Base-by-base conservation (phyloP, 129 eudicot species). In the Artemisia tridentata region DNA sequence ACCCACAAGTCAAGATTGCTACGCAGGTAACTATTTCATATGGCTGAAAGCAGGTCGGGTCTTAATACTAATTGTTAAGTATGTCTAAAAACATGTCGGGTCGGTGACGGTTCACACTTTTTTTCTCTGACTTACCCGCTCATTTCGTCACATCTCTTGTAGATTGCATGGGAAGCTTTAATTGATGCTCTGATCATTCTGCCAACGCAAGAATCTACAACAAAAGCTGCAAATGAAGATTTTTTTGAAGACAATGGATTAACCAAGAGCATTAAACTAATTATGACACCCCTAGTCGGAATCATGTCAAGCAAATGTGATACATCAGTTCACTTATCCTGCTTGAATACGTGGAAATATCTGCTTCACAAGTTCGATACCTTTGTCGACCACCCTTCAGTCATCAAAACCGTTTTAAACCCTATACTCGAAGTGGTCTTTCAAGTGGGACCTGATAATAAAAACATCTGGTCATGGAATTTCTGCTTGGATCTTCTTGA, bases 101-200 rank as follows among this genome's bases (percentile, higher is more conserved):
- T 18, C 12, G 34, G 43, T 57, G 63, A 57, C 48, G 11, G 27
- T 50, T 51, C 4, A 54, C 13, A 14, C 7, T 14, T 60, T 7
- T 23, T 60, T 23, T 60, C 45, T 59, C 38, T 59, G 23, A 59
- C 65, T n/a, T 5, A 59, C 38, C 41, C 10, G 45, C 31, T 19
- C 5, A 29, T 60, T 8, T 60, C 12, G 65, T 9, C 45, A 60
- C 65, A 11, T 27, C 17, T 59, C 47, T 75, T 81, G 74, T 82
- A 88, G 98, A 82, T 83, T 67, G 86, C 98, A 1, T 92, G 98
- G 98, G 95, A 92, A 86, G 85, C 88, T 73, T 69, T 89, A 11
- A 85, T 89, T 71, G 96, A 92, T 80, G 91, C 95, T 56, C 80
- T 92, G 55, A 72, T 88, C 65, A 69, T 63, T 55, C 86, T 78